These are phyloP conservation scores for Trypanosoma theileri DNA, from an alignment of 208 protist genomes.

Conservation along the genomic window DNA sequence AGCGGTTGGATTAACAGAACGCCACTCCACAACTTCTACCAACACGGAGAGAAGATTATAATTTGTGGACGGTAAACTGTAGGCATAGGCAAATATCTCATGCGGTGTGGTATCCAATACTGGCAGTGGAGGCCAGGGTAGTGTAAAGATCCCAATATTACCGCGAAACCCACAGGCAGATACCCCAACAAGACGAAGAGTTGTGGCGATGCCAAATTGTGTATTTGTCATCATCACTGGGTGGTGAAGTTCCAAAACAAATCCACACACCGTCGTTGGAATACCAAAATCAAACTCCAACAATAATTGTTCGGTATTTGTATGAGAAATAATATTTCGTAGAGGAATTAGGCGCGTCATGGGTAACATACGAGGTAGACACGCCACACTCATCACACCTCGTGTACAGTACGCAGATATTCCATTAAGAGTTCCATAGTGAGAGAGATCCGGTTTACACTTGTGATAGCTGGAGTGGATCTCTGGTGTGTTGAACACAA, in stretches of 20 bases:
- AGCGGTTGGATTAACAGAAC: neutral
- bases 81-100: slow-evolving; percentile 15
- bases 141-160: slow-evolving; percentile 22
- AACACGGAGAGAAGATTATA: slow-evolving; percentile 26
- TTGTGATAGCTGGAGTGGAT: slow-evolving; percentile 15
- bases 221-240: neutral
- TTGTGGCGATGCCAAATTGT: slow-evolving; percentile 22
- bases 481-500: neutral
- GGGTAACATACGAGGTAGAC: slow-evolving; percentile 17
- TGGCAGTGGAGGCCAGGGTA: slow-evolving; percentile 31
- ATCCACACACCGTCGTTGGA: slow-evolving; percentile 27
- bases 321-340: slow-evolving; percentile 8
- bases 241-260: slow-evolving; percentile 32
- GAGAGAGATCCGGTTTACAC: slow-evolving; percentile 9
- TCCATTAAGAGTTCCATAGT: slow-evolving; percentile 2
- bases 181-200: slow-evolving; percentile 27
- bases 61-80: slow-evolving; percentile 14
- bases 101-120: neutral
- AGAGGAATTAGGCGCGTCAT: slow-evolving; percentile 22
- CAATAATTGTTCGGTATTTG: neutral
- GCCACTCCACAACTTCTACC: slow-evolving; percentile 33
- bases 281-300: slow-evolving; percentile 35
- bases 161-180: slow-evolving; percentile 17
- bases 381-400: slow-evolving; percentile 3
- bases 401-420: neutral